Evolutionary conservation across 306 rosid species (phyloP).

Genomic region (Vicia sativa): DNA sequence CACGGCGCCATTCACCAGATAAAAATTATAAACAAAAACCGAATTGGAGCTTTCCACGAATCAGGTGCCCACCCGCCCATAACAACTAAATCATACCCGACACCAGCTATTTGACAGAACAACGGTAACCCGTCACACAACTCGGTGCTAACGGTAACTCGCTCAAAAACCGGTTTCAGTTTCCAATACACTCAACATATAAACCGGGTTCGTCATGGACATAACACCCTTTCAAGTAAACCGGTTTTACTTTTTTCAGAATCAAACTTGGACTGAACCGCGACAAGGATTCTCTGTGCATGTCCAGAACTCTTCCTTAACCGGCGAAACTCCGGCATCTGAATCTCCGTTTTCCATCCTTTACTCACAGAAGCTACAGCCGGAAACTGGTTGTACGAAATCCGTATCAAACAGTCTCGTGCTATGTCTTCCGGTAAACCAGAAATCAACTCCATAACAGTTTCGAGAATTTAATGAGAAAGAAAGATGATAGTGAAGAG

Average conservation of each 20-base stretch:
- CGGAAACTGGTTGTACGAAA: slow-evolving; percentile 48
- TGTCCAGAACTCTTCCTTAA: slow-evolving; percentile 42
- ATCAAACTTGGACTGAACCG: slow-evolving; percentile 56
- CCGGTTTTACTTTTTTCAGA: slow-evolving; percentile 33
- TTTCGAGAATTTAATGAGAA: neutral
- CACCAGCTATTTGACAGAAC: slow-evolving; percentile 62
- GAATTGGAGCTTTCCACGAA: slow-evolving; percentile 63
- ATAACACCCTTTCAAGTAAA: slow-evolving; percentile 24
- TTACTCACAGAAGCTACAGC: slow-evolving; percentile 50
- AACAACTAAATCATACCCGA: slow-evolving; percentile 59
- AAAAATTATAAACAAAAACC: slow-evolving; percentile 58
- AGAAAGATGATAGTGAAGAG: neutral
- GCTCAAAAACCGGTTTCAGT: slow-evolving; percentile 50
- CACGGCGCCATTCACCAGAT: slow-evolving; percentile 61
- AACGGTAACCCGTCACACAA: slow-evolving; percentile 54
- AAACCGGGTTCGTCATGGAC: slow-evolving; percentile 39
- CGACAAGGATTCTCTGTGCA: slow-evolving; percentile 51
- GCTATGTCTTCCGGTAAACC: slow-evolving; percentile 73
- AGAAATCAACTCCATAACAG: slow-evolving; percentile 63
- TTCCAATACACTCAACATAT: slow-evolving; percentile 52
- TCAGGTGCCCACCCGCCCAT: slow-evolving; percentile 80
- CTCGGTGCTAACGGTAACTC: slow-evolving; percentile 47
- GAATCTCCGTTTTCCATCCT: slow-evolving; percentile 60
- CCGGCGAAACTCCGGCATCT: slow-evolving; percentile 60
- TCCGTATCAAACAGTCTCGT: slow-evolving; percentile 58